Evolutionary conservation across 2,329 filamentous ascomycete genomes (phyloP), one percentile per base, ranked within the genome.

Genomic region (Trichothecium sympodiale): DNA sequence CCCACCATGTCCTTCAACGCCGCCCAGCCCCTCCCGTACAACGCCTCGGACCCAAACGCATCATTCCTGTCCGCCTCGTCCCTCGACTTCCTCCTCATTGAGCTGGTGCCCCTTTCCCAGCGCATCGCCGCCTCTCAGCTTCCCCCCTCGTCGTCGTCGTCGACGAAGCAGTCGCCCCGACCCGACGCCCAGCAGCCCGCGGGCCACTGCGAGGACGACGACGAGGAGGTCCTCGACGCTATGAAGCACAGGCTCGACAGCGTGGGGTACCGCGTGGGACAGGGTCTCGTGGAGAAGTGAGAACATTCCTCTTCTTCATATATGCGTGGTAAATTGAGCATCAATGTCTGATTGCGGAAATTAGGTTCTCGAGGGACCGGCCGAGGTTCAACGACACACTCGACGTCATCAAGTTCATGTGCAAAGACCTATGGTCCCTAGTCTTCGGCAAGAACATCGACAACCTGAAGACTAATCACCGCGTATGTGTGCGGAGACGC

Each of bases 381-480:
- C 86, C 89, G 29, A 83, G 87, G 33, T 93, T 95, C 54, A 84
- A 81, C 42, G 87, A 94, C 49, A 88, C 88, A 4, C 75, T 98
- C 29, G 91, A 96, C 54, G 83, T 88, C 34, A 98, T 98, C 56
- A 98, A 98, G 58, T 96, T 98, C 53, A 69, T 98, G 34, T 98
- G 91, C 74, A 98, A 98, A 65, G 91, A 98, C 57, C 70, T 98
- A 31, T 98, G 91, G 91, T 87, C 78, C 25, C 69, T 96, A 15
- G 75, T 95, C 13, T 98, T 95, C 60, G 74, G 84, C 55, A 98
- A 98, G 62, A 93, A 96, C 58, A 85, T 98, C 52, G 91, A 98
- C 60, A 98, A 98, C 56, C 70, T 98, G 32, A 98, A 98, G 63
- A 98, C 91, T 8, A 98, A 98, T 54, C 91, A 98, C 56, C 70